phyloP scores from a whole-genome alignment of 164 flowering plant species.

The Magnolia sinica region DNA sequence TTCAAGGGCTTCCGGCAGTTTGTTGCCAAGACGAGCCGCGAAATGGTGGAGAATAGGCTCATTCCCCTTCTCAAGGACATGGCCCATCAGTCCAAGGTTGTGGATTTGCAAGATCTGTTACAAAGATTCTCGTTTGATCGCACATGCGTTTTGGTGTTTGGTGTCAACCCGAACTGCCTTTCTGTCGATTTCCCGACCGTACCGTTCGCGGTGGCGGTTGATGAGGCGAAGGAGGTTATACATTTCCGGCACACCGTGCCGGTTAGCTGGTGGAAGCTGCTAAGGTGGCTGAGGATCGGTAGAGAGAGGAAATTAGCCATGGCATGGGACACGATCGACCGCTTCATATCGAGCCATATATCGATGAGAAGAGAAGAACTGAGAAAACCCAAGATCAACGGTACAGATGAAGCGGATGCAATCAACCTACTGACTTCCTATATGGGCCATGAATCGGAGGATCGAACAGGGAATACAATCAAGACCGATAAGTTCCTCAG shows the following conservation, averaged over 20 bases:
- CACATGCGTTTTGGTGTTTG: conserved; percentile 25
- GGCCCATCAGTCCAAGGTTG: neutral
- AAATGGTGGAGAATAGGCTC: conserved; percentile 24
- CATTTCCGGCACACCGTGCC: conserved; percentile 31
- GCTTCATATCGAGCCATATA: conserved; percentile 7
- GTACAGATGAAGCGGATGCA: neutral
- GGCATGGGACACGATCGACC: conserved; percentile 13
- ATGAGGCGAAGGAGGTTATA: conserved; percentile 26
- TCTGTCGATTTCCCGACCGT: conserved; percentile 21
- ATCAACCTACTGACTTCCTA: conserved; percentile 22
- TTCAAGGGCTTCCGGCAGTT: conserved; percentile 12
- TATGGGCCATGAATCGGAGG: conserved; percentile 6
- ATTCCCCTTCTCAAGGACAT: conserved; percentile 22
- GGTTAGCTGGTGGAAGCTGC: conserved; percentile 29
- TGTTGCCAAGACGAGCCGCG: conserved; percentile 11
- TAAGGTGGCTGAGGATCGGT: conserved; percentile 27
- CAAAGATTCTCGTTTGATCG: conserved; percentile 36
- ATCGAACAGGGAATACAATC: neutral
- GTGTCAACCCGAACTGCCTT: conserved; percentile 24
- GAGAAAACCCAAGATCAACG: neutral
- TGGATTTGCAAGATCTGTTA: conserved; percentile 41
- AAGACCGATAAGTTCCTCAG: conserved; percentile 24
- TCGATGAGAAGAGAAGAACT: conserved; percentile 7
- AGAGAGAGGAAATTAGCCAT: conserved; percentile 14
- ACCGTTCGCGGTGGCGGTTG: conserved; percentile 32